A percentile compares a stretch with the other conserved stretches of the same genome.
phyloP scores from a whole-genome alignment of 768 basidiomycete genomes.

The Calocera cornea region DNA sequence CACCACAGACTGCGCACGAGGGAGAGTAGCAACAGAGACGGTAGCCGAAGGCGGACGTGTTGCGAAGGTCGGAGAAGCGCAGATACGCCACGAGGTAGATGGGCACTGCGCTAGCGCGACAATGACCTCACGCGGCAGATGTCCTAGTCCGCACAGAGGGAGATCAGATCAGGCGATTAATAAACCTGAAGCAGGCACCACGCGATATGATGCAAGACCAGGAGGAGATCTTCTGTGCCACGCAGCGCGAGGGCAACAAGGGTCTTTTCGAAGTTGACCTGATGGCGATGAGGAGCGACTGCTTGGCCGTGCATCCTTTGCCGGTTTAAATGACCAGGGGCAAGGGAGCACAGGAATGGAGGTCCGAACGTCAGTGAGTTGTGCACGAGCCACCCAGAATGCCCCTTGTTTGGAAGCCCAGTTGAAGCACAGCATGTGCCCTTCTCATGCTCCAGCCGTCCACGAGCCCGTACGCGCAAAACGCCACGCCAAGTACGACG shows the following conservation, averaged over 20 bases:
- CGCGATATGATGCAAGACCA: not conserved
- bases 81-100: not conserved
- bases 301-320: not conserved
- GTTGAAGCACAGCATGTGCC: not conserved
- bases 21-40: not conserved
- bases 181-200: not conserved
- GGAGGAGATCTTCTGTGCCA: not conserved
- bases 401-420: not conserved
- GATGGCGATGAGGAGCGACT: not conserved
- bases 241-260: not conserved
- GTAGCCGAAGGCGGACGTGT: not conserved
- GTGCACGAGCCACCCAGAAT: not conserved
- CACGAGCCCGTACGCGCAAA: not conserved
- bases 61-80: not conserved
- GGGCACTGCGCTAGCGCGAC: not conserved
- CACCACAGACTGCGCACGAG: not conserved
- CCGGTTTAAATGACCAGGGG: constrained; percentile 4
- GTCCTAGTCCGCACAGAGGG: not conserved
- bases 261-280: not conserved
- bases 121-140: constrained; percentile 2
- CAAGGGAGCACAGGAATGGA: not conserved
- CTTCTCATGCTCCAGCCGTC: not conserved
- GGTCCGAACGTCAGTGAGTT: not conserved
- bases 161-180: not conserved
- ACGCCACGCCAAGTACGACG: not conserved